phyloP scores from a whole-genome alignment of 768 basidiomycete species.

The Rhodotorula babjevae region DNA sequence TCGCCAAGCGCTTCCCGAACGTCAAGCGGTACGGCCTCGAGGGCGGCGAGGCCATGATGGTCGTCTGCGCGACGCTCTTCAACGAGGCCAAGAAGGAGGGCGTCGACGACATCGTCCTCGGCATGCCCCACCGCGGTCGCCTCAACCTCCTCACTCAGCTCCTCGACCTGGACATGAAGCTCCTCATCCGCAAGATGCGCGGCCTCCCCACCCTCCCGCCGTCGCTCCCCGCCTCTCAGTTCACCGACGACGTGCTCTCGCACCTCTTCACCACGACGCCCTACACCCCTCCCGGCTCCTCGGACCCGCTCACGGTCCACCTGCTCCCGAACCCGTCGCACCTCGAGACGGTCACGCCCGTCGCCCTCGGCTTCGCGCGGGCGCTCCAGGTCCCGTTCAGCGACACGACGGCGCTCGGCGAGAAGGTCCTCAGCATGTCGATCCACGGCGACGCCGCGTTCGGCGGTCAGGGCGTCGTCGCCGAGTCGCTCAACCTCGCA shows the following conservation, averaged over 20 bases:
- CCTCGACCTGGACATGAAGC: conserved; percentile 61
- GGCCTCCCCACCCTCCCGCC: conserved; percentile 47
- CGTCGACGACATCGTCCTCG: conserved; percentile 33
- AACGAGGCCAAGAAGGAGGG: conserved; percentile 60
- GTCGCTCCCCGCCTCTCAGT: conserved; percentile 17
- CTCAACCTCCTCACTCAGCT: conserved; percentile 72
- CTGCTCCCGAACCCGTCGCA: conserved; percentile 56
- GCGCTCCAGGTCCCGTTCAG: conserved; percentile 69
- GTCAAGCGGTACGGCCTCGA: conserved; percentile 62
- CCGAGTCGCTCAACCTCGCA: conserved; percentile 82
- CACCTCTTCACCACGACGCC: conserved; percentile 70
- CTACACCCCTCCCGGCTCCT: conserved; percentile 49
- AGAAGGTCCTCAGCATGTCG: conserved; percentile 79
- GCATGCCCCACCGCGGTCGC: conserved; percentile 13
- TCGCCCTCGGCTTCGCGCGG: conserved; percentile 81
- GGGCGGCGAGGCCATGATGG: conserved; percentile 89
- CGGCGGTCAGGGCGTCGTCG: conserved; percentile 81
- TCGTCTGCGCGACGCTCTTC: conserved; percentile 75
- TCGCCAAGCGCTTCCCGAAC: conserved; percentile 75
- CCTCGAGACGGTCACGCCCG: conserved; percentile 67
- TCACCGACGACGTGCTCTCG: conserved; percentile 77
- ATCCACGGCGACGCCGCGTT: conserved; percentile 90
- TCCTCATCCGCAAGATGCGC: conserved; percentile 80
- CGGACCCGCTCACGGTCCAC: conserved; percentile 64
- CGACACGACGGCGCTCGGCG: conserved; percentile 53